These are phyloP conservation scores for Penicillium canescens DNA, from an alignment of 495 filamentous ascomycete species.

Conservation along the genomic window DNA sequence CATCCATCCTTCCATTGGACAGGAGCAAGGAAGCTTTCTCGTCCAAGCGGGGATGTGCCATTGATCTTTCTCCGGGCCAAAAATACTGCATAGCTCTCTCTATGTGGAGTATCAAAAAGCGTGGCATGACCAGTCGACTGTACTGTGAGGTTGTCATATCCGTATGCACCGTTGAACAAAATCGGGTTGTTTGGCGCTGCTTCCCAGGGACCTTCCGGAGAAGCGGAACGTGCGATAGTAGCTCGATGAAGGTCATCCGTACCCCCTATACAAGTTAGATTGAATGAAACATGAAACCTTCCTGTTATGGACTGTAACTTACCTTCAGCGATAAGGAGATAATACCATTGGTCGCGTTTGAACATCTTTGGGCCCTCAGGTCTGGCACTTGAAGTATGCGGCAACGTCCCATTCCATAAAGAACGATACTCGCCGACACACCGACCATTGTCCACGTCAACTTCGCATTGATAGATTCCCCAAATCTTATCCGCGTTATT, in stretches of 20 bases:
- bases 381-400: too few species aligned
- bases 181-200: not conserved
- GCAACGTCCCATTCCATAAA: too few species aligned
- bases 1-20: slow-evolving; percentile 10
- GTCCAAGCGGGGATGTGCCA: not conserved
- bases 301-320: too few species aligned
- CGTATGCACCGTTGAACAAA: not conserved
- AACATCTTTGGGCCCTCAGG: slow-evolving; percentile 57
- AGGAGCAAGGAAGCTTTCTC: slow-evolving; percentile 5
- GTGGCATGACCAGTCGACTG: slow-evolving; percentile 3
- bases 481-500: too few species aligned
- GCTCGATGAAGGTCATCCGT: not conserved
- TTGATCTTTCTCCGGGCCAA: not conserved
- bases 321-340: slow-evolving; percentile 54
- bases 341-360: slow-evolving; percentile 51
- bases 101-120: slow-evolving; percentile 1
- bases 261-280: not conserved
- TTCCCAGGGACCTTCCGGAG: not conserved
- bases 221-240: not conserved
- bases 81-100: slow-evolving; percentile 5
- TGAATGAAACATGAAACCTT: too few species aligned
- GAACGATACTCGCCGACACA: slow-evolving; percentile 36
- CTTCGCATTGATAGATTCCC: not conserved
- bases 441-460: slow-evolving; percentile 24
- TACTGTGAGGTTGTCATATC: not conserved